Base-by-base conservation (phyloP, 331 rosid species). In the Acacia concinna region DNA sequence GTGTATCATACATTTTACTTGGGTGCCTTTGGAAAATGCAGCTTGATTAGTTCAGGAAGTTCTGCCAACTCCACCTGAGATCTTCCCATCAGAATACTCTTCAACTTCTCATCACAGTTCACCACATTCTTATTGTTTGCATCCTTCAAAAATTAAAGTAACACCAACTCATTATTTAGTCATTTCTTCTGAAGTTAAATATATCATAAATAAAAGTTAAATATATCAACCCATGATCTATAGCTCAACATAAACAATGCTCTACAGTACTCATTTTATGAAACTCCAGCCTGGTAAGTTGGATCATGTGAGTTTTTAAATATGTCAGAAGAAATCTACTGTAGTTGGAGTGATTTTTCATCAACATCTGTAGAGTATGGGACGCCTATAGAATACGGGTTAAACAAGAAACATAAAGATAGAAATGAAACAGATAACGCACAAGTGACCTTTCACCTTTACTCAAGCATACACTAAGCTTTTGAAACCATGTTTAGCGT, bases 1-100 rank as follows among this genome's bases (percentile, higher is more conserved):
- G 28, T 37, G 68, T 68, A 77, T 31, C 59, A 69, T 68, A 35
- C 13, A 46, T 12, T 89, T 38, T 79, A 92, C 90, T 88, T 92
- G 34, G 82, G 85, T 71, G 79, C 93, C 80, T 95, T 95, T 1
- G 97, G 97, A 82, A 95, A 95, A 85, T 95, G 97, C 51, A 91
- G 86, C 89, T 92, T 93, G 85, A 95, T 84, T 75, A 95, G 87
- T 60, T 87, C 84, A 65, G 97, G 98, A 80, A 95, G 98, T 81
- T 95, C 97, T 41, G 86, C 93, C 65, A 95, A 81, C 77, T 91
- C 97, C 67, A 95, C 90, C 73, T 79, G 88, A 82, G 87, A 87
- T 89, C 89, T 91, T 71, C 99, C 97, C 47, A 89, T 74, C 87
- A 95, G 75, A 79, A 95, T 85, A 46, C 91, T 83, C 79, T 71